Conservation (phyloP, 2,329 filamentous ascomycete species). For the Apiospora kogelbergensis region DNA sequence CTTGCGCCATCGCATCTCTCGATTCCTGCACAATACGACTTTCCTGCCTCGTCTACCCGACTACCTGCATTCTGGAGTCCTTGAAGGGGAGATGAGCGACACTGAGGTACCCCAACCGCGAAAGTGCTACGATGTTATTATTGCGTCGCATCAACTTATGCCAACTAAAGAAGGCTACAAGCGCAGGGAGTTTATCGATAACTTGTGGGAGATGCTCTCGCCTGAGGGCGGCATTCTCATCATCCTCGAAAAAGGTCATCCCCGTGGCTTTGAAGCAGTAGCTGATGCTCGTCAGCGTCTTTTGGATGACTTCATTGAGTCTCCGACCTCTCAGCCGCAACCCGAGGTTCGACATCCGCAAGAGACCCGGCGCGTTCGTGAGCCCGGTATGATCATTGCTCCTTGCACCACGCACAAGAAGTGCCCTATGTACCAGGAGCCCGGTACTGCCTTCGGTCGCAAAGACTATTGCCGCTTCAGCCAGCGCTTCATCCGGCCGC, state of each 20-base stretch:
- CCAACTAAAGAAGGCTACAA: slow-evolving; percentile 72
- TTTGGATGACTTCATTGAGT: slow-evolving; percentile 63
- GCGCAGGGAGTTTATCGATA: slow-evolving; percentile 78
- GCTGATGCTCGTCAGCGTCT: slow-evolving; percentile 80
- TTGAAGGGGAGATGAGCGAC: slow-evolving; percentile 59
- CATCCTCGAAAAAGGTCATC: slow-evolving; percentile 86
- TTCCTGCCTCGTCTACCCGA: slow-evolving; percentile 93
- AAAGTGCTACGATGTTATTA: slow-evolving; percentile 86
- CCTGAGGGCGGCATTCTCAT: slow-evolving; percentile 84
- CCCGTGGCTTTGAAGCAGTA: slow-evolving; percentile 88
- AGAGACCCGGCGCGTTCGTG: slow-evolving; percentile 44
- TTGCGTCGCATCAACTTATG: slow-evolving; percentile 83
- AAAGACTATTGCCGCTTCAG: slow-evolving; percentile 91
- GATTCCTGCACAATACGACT: slow-evolving; percentile 81
- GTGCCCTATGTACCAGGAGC: slow-evolving; percentile 83
- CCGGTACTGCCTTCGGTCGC: slow-evolving; percentile 69
- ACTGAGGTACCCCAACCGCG: slow-evolving; percentile 54
- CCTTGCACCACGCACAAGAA: slow-evolving; percentile 85
- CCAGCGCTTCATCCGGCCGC: slow-evolving; percentile 83
- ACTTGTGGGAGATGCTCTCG: slow-evolving; percentile 84
- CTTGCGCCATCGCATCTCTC: slow-evolving; percentile 73
- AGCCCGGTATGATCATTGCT: slow-evolving; percentile 64
- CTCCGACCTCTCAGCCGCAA: slow-evolving; percentile 29
- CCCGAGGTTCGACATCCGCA: slow-evolving; percentile 39
- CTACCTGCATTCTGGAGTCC: slow-evolving; percentile 66